Conservation (phyloP, 768 basidiomycete genomes). For the Suillus ampliporus region DNA sequence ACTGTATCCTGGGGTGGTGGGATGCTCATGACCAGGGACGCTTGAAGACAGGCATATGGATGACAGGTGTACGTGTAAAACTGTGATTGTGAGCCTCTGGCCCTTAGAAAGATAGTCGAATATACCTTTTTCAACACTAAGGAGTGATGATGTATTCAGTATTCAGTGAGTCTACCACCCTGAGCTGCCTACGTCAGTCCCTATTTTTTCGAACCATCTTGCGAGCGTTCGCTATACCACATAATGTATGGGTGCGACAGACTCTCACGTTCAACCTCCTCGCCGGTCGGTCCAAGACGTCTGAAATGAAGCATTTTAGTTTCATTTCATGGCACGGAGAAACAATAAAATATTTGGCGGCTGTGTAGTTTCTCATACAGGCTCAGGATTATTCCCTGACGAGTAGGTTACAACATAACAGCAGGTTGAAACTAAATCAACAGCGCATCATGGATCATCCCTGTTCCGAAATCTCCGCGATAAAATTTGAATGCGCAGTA, state of each 20-base stretch:
- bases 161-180: background rate
- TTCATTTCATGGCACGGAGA: background rate
- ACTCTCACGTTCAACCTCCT: background rate
- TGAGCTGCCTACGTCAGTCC: background rate
- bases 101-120: background rate
- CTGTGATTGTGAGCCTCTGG: constrained; percentile 36
- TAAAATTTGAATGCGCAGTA: background rate
- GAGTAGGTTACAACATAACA: background rate
- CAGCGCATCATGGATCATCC: background rate
- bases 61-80: constrained; percentile 57
- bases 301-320: background rate
- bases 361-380: background rate
- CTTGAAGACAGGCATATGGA: constrained; percentile 68
- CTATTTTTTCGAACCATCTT: background rate
- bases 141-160: background rate
- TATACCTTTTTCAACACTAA: background rate
- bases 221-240: background rate
- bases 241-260: background rate
- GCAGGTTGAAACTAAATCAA: background rate
- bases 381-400: background rate
- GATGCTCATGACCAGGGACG: constrained; percentile 48
- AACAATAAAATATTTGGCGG: background rate
- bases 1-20: constrained; percentile 74
- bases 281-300: too few species aligned
- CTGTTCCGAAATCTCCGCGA: background rate